phyloP scores from a whole-genome alignment of 495 filamentous ascomycete genomes.

The Haplographium delicatum region DNA sequence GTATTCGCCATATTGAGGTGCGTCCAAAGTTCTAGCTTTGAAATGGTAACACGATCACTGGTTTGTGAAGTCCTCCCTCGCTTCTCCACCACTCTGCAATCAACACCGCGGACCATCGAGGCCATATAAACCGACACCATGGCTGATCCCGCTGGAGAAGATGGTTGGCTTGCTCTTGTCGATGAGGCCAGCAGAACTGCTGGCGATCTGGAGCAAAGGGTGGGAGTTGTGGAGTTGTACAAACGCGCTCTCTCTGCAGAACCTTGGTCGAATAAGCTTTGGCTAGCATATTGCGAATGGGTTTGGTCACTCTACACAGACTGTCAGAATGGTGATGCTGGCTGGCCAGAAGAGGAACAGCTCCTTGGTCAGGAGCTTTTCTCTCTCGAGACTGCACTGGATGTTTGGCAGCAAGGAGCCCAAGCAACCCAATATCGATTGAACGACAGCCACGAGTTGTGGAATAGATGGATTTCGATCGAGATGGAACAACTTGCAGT shows the following conservation, averaged over 20 bases:
- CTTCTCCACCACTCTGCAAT: neutral
- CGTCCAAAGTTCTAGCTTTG: slow-evolving; percentile 4
- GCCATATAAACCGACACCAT: slow-evolving; percentile 9
- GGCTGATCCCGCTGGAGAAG: slow-evolving; percentile 45
- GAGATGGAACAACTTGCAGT: slow-evolving; percentile 50
- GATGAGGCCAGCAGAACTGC: slow-evolving; percentile 46
- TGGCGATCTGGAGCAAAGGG: slow-evolving; percentile 47
- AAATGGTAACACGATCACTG: slow-evolving; percentile 2
- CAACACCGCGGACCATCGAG: neutral
- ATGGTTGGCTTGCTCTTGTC: slow-evolving; percentile 48
- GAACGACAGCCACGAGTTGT: slow-evolving; percentile 80
- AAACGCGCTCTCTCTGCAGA: slow-evolving; percentile 77
- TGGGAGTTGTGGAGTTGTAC: slow-evolving; percentile 79
- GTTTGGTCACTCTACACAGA: slow-evolving; percentile 69
- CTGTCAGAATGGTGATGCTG: slow-evolving; percentile 49
- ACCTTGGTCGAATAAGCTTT: slow-evolving; percentile 75
- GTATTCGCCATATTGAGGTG: neutral
- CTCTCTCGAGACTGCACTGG: slow-evolving; percentile 64
- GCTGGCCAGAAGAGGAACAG: slow-evolving; percentile 74
- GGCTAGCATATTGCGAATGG: slow-evolving; percentile 85
- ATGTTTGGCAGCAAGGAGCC: slow-evolving; percentile 74
- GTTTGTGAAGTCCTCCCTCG: neutral
- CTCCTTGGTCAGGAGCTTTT: slow-evolving; percentile 73
- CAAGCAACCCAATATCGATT: slow-evolving; percentile 76
- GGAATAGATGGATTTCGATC: slow-evolving; percentile 73